Base-by-base conservation (phyloP, 208 protist genomes). In the Spongospora subterranea region DNA sequence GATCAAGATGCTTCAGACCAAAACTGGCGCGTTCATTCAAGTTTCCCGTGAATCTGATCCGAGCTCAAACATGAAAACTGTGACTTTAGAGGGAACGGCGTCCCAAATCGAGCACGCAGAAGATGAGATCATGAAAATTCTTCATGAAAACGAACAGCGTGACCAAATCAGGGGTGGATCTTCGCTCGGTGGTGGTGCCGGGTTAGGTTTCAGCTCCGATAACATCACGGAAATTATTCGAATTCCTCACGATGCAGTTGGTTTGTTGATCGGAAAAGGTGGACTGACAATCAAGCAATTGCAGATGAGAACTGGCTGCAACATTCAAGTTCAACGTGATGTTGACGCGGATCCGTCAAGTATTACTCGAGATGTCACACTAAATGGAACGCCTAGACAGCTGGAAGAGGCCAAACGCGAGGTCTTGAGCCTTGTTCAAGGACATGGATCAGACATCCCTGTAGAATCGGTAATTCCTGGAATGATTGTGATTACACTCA, bases 1-100 rank as follows among this genome's bases (percentile, higher is more conserved):
- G 6, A 89, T 89, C 88, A 89, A 89, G 46, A 89, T 89, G 88
- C 88, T 89, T 13, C 88, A 89, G 88, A 46, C 29, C 32, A 89
- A 89, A 46, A 89, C 88, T 35, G 88, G 88, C 13, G 88, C 88
- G 11, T 89, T 46, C 17, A 89, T 89, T 29, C 88, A 89, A n/a
- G 88, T 89, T n/a, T 64, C 88, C 6, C 40, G 88, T 24, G 88
- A 89, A 89, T n/a, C 45, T 11, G 88, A 89, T 46, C 88, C 88
- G 32, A n/a, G 46, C 46, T 89, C 88, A 20, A 89, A 89, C 29
- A 89, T 60, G 88, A 46, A 60, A 46, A 89, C 39, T 6, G 88
- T 89, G 17, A 82, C 71, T 20, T 40, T 82, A 6, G 71, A 82
- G 35, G 71, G 71, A 17, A 45, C 71, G 13, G 17, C 6, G 13